These are phyloP conservation scores for Coniochaeta hoffmannii DNA, from an alignment of 2,329 filamentous ascomycete genomes.

Conservation along the genomic window DNA sequence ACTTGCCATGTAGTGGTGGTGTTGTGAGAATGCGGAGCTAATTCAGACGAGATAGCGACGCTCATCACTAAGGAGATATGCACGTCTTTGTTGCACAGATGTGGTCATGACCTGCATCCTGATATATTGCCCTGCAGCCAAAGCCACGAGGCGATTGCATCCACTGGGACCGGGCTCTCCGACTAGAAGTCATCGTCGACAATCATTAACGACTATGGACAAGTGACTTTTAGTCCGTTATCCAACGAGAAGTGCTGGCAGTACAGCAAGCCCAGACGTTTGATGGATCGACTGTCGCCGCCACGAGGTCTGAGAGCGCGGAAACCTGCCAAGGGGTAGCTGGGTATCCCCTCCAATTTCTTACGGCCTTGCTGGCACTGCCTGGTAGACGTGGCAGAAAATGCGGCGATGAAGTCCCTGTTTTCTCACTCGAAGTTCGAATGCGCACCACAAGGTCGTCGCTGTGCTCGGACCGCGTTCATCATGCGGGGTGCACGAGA, in stretches of 20 bases:
- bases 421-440: background rate
- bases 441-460: background rate
- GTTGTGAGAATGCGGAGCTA: background rate
- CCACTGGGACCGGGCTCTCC: background rate
- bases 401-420: too few species aligned
- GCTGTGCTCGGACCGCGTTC: background rate
- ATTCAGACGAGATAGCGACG: background rate
- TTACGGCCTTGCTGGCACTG: background rate
- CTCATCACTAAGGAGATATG: background rate
- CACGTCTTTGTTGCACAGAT: background rate
- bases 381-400: too few species aligned
- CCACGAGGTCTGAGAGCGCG: background rate
- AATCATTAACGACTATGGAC: background rate
- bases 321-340: background rate
- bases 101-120: background rate
- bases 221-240: too few species aligned
- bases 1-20: background rate
- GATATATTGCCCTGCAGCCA: background rate
- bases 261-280: background rate
- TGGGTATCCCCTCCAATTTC: too few species aligned
- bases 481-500: constrained; percentile 2
- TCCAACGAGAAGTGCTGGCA: background rate
- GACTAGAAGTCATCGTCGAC: background rate
- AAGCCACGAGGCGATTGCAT: background rate
- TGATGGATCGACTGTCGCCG: background rate